These are phyloP conservation scores for Aspergillus diversus DNA, from an alignment of 495 filamentous ascomycete genomes.

Conservation along the genomic window DNA sequence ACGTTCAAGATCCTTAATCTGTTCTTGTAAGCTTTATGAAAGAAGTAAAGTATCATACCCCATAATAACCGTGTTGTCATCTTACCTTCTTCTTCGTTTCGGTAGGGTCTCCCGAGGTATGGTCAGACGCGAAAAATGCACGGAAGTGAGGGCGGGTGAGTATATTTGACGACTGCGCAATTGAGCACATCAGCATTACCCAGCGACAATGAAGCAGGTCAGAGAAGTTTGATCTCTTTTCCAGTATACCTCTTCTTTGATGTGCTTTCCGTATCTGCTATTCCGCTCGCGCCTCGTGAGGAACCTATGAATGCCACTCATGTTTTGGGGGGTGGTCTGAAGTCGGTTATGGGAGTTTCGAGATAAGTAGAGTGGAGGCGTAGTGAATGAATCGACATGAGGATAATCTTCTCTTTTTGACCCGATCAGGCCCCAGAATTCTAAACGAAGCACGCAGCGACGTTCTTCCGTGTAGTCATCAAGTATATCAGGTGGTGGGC, in stretches of 20 bases:
- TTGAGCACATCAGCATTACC: slow-evolving; percentile 24
- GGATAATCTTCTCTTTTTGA: slow-evolving; percentile 25
- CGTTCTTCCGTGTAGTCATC: slow-evolving; percentile 10
- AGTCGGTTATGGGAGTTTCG: slow-evolving; percentile 8
- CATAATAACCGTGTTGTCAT: background rate
- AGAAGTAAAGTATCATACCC: background rate
- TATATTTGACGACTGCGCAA: slow-evolving; percentile 27
- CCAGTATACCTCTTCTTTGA: slow-evolving; percentile 51
- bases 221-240: background rate
- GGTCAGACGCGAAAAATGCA: slow-evolving; percentile 40
- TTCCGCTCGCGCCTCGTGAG: slow-evolving; percentile 75
- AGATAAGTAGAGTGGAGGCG: slow-evolving; percentile 4
- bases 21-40: slow-evolving; percentile 11
- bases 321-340: slow-evolving; percentile 28
- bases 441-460: slow-evolving; percentile 25
- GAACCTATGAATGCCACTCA: slow-evolving; percentile 68
- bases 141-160: slow-evolving; percentile 37
- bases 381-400: slow-evolving; percentile 31
- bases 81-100: slow-evolving; percentile 47
- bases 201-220: background rate
- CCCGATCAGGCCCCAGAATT: slow-evolving; percentile 38
- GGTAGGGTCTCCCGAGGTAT: slow-evolving; percentile 23
- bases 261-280: slow-evolving; percentile 50
- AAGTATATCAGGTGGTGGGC: slow-evolving; percentile 33
- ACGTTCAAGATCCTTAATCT: slow-evolving; percentile 44